These are phyloP conservation scores for Ganoderma resinaceum DNA, from an alignment of 1,284 basidiomycete species.

Conservation along the genomic window DNA sequence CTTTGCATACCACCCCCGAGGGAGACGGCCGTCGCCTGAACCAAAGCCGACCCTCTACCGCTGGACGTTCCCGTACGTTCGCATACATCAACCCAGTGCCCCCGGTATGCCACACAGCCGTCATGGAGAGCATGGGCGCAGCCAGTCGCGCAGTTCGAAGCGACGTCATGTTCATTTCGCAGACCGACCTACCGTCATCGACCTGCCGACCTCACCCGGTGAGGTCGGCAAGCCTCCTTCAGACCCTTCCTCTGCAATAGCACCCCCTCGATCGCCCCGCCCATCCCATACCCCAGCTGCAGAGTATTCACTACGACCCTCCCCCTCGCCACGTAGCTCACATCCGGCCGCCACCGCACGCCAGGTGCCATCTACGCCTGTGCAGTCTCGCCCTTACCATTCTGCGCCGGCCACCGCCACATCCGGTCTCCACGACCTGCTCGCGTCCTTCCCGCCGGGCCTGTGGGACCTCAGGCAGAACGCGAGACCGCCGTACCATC, in stretches of 20 bases:
- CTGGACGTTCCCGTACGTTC: background rate
- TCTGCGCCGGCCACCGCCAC: background rate
- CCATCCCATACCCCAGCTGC: background rate
- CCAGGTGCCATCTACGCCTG: background rate
- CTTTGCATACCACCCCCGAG: background rate
- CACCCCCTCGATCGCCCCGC: background rate
- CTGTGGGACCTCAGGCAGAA: slow-evolving; percentile 9
- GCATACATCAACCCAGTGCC: background rate
- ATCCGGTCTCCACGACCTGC: background rate
- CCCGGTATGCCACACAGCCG: background rate
- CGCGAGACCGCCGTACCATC: slow-evolving; percentile 6
- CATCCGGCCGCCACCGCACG: too few species aligned
- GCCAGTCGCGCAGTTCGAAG: background rate
- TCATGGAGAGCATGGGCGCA: background rate
- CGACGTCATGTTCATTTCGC: slow-evolving; percentile 8
- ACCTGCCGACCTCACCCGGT: background rate
- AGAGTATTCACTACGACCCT: background rate
- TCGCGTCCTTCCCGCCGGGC: slow-evolving; percentile 1
- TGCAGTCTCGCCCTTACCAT: background rate
- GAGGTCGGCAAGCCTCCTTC: too few species aligned
- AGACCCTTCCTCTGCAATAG: too few species aligned
- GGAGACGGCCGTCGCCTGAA: background rate
- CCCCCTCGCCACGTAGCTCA: too few species aligned
- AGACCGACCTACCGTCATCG: background rate
- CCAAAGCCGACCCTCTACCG: background rate